Percentiles rank a stretch among this genome's conserved stretches.
Conservation (phyloP, 495 filamentous ascomycete species). For the Massariosphaeria phaeospora region DNA sequence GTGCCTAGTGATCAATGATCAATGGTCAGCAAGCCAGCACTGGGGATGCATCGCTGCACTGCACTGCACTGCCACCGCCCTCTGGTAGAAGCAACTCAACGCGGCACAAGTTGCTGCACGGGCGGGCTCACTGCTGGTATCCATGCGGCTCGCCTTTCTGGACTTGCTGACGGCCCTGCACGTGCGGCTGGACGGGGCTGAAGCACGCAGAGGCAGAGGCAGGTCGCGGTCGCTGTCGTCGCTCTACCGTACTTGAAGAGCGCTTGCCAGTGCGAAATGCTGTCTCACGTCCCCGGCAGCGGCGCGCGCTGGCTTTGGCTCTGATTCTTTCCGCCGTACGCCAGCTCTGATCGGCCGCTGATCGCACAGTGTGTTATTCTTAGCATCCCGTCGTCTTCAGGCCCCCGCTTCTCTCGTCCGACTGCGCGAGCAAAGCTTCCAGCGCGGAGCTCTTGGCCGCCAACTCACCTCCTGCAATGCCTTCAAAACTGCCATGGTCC, state of each 20-base stretch:
- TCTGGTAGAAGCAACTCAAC: slow-evolving; percentile 12
- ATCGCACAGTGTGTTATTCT: slow-evolving; percentile 32
- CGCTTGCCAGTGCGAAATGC: slow-evolving; percentile 11
- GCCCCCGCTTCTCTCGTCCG: slow-evolving; percentile 6
- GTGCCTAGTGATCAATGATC: background rate
- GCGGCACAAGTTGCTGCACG: slow-evolving; percentile 6
- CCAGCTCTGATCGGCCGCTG: slow-evolving; percentile 9
- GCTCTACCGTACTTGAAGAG: slow-evolving; percentile 8
- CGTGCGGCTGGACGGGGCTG: slow-evolving; percentile 30
- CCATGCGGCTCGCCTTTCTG: slow-evolving; percentile 18
- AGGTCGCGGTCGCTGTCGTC: slow-evolving; percentile 6
- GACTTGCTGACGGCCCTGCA: slow-evolving; percentile 26
- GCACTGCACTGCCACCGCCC: slow-evolving; percentile 30
- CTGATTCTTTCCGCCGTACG: too few species aligned
- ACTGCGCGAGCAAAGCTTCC: slow-evolving; percentile 12
- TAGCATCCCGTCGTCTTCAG: slow-evolving; percentile 11
- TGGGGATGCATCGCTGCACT: background rate
- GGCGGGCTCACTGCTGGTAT: background rate
- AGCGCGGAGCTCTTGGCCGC: slow-evolving; percentile 26
- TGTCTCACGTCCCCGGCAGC: slow-evolving; percentile 20
- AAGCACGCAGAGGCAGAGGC: too few species aligned
- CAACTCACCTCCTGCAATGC: slow-evolving; percentile 20
- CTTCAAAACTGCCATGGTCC: slow-evolving; percentile 30
- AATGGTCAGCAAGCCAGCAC: background rate
- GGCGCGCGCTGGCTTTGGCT: slow-evolving; percentile 7